phyloP scores from a whole-genome alignment of 805 yeast species.

The Hanseniaspora meyeri region DNA sequence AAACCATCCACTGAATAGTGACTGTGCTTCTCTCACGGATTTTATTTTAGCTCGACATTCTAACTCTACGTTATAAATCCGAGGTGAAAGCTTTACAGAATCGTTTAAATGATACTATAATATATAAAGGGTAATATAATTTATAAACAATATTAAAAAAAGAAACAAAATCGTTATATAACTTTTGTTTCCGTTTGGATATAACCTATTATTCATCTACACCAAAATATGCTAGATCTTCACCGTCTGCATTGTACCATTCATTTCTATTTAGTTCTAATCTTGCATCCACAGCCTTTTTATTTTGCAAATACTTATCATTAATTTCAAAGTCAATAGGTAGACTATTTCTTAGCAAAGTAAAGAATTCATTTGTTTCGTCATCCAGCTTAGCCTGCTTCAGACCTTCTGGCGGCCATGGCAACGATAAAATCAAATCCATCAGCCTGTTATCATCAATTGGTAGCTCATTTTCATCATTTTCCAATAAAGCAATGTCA shows the following conservation, averaged over 20 bases:
- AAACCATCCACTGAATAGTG: background rate
- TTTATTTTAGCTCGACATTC: background rate
- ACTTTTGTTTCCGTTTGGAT: background rate
- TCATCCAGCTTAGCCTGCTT: slow-evolving; percentile 16
- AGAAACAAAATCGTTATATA: no score
- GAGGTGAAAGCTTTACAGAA: background rate
- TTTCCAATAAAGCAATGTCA: slow-evolving; percentile 34
- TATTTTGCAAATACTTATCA: slow-evolving; percentile 26
- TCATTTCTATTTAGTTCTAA: slow-evolving; percentile 28
- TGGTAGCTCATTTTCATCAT: slow-evolving; percentile 26
- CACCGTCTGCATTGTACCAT: slow-evolving; percentile 79
- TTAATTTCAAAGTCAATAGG: slow-evolving; percentile 17
- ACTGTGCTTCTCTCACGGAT: background rate
- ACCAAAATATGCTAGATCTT: slow-evolving; percentile 69
- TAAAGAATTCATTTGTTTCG: slow-evolving; percentile 18
- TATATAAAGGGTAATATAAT: background rate
- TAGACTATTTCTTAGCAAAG: background rate
- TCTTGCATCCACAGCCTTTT: slow-evolving; percentile 30
- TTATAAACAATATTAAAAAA: no score
- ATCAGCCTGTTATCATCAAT: slow-evolving; percentile 25
- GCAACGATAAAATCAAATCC: slow-evolving; percentile 40
- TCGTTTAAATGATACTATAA: background rate
- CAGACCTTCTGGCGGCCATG: slow-evolving; percentile 91
- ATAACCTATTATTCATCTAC: slow-evolving; percentile 50
- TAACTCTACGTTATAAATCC: background rate